Evolutionary conservation across 345 rosid species (phyloP).

Genomic region (Adansonia digitata): DNA sequence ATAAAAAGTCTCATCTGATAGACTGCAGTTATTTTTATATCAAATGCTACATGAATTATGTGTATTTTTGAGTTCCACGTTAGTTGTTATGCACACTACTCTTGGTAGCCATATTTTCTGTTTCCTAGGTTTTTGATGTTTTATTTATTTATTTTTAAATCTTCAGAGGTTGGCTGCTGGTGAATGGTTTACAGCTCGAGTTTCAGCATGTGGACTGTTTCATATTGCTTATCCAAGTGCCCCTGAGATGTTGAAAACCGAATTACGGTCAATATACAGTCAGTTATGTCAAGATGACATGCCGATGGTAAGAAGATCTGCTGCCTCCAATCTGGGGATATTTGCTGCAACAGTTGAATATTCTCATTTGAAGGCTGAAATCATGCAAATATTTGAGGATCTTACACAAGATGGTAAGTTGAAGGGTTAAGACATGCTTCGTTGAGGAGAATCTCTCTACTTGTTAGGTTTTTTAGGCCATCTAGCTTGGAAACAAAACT

Average conservation of each 20-base stretch:
- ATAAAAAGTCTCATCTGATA: not conserved
- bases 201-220: slow-evolving; percentile 85
- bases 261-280: slow-evolving; percentile 57
- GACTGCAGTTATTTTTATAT: not conserved
- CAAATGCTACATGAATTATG: not conserved
- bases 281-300: slow-evolving; percentile 97
- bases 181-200: slow-evolving; percentile 97
- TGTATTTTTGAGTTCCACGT: not conserved
- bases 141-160: not conserved
- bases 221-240: slow-evolving; percentile 94
- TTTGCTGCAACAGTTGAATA: slow-evolving; percentile 92
- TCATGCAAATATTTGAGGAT: slow-evolving; percentile 88
- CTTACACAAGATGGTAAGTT: slow-evolving; percentile 89
- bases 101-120: not conserved
- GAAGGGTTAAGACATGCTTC: slow-evolving; percentile 7
- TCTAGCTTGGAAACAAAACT: not conserved
- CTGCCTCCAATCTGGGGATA: slow-evolving; percentile 84
- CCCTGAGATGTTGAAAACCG: slow-evolving; percentile 59
- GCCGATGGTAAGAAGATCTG: slow-evolving; percentile 99
- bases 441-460: not conserved
- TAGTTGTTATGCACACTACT: not conserved
- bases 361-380: slow-evolving; percentile 71
- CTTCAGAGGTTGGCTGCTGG: slow-evolving; percentile 87
- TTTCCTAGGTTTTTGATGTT: not conserved
- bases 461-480: not conserved